Evolutionary conservation across 1,284 basidiomycete species (phyloP), one percentile per base, ranked within the genome.

Genomic region (Rhodotorula mucilaginosa): DNA sequence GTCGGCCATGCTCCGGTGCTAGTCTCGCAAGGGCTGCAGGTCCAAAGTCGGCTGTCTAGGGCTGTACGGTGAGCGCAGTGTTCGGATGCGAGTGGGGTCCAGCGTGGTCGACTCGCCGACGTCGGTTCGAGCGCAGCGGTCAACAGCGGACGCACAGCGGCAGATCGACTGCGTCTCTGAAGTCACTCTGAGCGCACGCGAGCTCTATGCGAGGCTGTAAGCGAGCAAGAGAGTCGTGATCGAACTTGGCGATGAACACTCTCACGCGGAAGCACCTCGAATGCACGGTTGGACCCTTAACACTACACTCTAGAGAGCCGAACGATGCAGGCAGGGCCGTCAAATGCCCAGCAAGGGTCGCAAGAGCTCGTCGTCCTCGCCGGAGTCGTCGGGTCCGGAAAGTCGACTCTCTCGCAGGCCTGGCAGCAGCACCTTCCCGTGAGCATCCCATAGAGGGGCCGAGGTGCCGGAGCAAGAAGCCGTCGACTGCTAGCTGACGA

Each of bases 301-400:
- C 51, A 21, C 29, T 52, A 31, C 4, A 49, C 23, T 54, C 21
- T 23, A 8, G 21, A 39, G 44, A 56, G 54, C 29, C 23, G 23
- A 29, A 26, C 52, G 13, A 52, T 56, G 26, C 26, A 56, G 26
- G 23, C n/a, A 18, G 54, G 39, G 39, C 12, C 39, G 1, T 29
- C n/a, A 2, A 56, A 4, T 13, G 21, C 19, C 21, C 5, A 29
- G 26, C n/a, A 16, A 18, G 21, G 8, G 0, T 23, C 10, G 34
- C 62, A 54, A 19, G 59, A 70, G 15, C 62, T 76, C 39, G 16
- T 75, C 56, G 58, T 76, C 49, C 66, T 76, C 49, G 69, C 68
- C 21, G 75, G 75, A 39, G 69, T 76, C 44, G 71, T 76, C 19
- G 78, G 78, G 0, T 68, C 65, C 5, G 78, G 78, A 8, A 79